These are phyloP conservation scores for Daldinia vernicosa DNA, from an alignment of 495 filamentous ascomycete species.

Conservation along the genomic window DNA sequence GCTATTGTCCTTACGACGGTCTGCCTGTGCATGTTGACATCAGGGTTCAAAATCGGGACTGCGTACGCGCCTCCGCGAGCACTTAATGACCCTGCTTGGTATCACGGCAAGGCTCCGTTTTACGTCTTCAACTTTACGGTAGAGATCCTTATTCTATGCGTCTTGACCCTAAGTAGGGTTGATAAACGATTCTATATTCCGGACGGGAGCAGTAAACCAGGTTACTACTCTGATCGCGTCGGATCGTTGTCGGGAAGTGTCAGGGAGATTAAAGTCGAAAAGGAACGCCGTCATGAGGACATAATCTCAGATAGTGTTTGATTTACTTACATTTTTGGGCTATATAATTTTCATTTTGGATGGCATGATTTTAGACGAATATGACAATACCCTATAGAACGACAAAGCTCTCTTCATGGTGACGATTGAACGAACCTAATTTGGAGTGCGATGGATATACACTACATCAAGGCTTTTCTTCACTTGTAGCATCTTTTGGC, in stretches of 20 bases:
- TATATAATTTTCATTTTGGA: background rate
- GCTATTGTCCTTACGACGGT: constrained; percentile 63
- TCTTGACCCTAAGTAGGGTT: constrained; percentile 70
- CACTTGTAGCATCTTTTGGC: background rate
- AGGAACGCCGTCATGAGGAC: constrained; percentile 11
- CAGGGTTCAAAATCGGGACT: constrained; percentile 70
- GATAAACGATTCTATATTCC: constrained; percentile 79
- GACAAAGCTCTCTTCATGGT: background rate
- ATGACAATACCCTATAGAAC: constrained; percentile 19
- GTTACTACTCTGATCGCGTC: constrained; percentile 48
- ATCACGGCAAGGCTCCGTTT: constrained; percentile 74
- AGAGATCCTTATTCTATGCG: constrained; percentile 72
- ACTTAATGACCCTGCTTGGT: constrained; percentile 68
- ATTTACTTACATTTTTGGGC: background rate
- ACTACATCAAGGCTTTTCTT: background rate
- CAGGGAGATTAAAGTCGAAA: constrained; percentile 10
- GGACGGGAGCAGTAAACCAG: constrained; percentile 53
- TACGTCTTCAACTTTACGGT: constrained; percentile 80
- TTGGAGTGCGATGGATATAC: background rate
- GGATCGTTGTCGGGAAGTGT: constrained; percentile 14
- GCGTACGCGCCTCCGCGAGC: constrained; percentile 63
- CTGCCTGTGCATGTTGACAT: constrained; percentile 69
- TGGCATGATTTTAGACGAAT: constrained; percentile 5
- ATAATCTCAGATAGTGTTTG: constrained; percentile 14
- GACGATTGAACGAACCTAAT: background rate